Percentiles rank a stretch among this genome's conserved stretches.
Conservation (phyloP, 176 grass and related monocot species). For the Oryza glumipatula region DNA sequence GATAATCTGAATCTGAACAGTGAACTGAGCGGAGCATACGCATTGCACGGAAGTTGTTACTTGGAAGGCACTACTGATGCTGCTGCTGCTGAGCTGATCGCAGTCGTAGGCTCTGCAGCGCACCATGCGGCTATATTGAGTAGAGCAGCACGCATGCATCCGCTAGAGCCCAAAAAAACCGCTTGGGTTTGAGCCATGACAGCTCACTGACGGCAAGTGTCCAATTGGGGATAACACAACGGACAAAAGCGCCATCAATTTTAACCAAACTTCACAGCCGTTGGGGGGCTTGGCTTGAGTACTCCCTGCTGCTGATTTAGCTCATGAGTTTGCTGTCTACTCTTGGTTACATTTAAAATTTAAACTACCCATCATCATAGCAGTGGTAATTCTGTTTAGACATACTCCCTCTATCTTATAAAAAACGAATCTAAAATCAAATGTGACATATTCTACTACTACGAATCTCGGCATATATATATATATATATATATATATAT, state of each 20-base stretch:
- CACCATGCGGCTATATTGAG: background rate
- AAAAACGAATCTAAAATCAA: too few species aligned
- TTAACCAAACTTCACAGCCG: slow-evolving; percentile 8
- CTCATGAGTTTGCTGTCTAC: background rate
- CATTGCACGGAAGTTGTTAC: slow-evolving; percentile 9
- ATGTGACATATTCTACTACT: too few species aligned
- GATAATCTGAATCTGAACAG: background rate
- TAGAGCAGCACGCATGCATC: background rate
- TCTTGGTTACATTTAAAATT: background rate
- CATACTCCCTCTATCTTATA: too few species aligned
- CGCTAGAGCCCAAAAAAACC: slow-evolving; percentile 17
- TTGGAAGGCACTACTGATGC: slow-evolving; percentile 32
- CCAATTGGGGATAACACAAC: slow-evolving; percentile 19
- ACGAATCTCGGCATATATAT: too few species aligned
- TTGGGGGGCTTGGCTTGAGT: background rate
- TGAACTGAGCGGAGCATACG: background rate
- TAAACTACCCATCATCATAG: too few species aligned
- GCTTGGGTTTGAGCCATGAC: slow-evolving; percentile 24
- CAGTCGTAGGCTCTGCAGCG: background rate
- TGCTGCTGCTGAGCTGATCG: background rate
- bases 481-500: too few species aligned
- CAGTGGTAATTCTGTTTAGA: too few species aligned
- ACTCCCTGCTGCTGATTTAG: too few species aligned
- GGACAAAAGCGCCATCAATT: slow-evolving; percentile 31
- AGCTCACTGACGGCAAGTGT: slow-evolving; percentile 42